Percentiles rank a stretch among this genome's conserved stretches.
These are phyloP conservation scores for Cladosporium sp. DNA, from an alignment of 2,329 filamentous ascomycete species.

Conservation along the genomic window DNA sequence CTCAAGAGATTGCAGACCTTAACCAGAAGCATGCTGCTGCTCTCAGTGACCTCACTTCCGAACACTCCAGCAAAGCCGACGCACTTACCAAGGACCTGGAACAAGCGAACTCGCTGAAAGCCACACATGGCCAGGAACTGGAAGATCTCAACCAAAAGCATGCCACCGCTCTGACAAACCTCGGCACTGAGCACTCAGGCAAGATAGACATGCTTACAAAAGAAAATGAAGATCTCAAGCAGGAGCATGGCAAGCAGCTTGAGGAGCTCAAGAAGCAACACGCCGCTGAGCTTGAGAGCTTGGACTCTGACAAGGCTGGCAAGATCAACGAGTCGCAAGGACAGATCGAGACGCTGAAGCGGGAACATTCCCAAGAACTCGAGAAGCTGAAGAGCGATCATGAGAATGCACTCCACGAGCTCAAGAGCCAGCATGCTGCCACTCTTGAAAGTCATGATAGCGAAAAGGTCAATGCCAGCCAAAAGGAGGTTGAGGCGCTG, in stretches of 20 bases:
- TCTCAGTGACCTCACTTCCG: neutral
- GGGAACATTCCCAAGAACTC: conserved; percentile 15
- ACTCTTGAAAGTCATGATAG: conserved; percentile 1
- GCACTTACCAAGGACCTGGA: conserved; percentile 9
- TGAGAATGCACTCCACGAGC: conserved; percentile 12
- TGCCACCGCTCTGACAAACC: conserved; percentile 7
- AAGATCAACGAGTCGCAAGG: neutral
- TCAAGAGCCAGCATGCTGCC: conserved; percentile 8
- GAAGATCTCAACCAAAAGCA: conserved; percentile 8
- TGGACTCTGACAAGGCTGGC: conserved; percentile 8
- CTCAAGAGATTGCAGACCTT: neutral
- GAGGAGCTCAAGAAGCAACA: conserved; percentile 14
- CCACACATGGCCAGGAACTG: neutral
- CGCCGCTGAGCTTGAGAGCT: conserved; percentile 12
- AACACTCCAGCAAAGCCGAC: conserved; percentile 7
- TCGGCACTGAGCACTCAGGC: neutral
- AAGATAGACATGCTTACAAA: conserved; percentile 5
- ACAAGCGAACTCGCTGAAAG: conserved; percentile 13
- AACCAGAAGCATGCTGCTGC: neutral
- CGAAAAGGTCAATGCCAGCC: conserved; percentile 12
- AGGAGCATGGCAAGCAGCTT: conserved; percentile 10
- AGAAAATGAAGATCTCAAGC: neutral
- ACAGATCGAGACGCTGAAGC: conserved; percentile 18
- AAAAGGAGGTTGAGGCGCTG: conserved; percentile 20
- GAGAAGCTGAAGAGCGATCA: conserved; percentile 14